Conservation (phyloP, 352 stramenopile genomes). For the Lagenidium sp. region DNA sequence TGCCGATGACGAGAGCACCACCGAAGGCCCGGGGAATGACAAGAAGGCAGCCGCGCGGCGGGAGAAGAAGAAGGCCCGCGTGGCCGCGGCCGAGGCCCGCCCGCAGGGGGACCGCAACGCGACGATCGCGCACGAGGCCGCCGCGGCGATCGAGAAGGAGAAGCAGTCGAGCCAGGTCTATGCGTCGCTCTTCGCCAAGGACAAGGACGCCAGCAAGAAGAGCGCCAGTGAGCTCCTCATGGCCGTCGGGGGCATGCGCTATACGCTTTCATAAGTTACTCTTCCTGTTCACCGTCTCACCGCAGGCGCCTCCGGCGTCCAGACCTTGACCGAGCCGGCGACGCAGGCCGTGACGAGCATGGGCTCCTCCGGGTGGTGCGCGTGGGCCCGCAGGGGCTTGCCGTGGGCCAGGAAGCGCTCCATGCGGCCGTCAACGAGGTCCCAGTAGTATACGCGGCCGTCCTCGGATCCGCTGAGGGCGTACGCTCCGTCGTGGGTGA, state of each 20-base stretch:
- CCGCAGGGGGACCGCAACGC: neutral
- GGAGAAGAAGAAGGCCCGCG: conserved; percentile 5
- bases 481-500: conserved; percentile 53
- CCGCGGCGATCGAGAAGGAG: conserved; percentile 46
- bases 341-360: conserved; percentile 59
- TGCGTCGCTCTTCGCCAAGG: conserved; percentile 68
- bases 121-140: conserved; percentile 41
- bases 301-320: conserved; percentile 8
- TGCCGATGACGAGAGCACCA: too few species aligned
- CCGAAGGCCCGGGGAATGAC: conserved; percentile 1
- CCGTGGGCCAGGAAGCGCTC: conserved; percentile 45
- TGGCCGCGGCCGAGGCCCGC: neutral
- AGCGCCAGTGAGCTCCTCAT: conserved; percentile 81
- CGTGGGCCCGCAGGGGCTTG: conserved; percentile 52
- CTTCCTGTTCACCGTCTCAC: neutral
- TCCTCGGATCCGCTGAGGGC: conserved; percentile 75
- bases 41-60: conserved; percentile 11
- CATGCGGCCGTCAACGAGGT: conserved; percentile 31
- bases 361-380: conserved; percentile 43
- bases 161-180: conserved; percentile 76
- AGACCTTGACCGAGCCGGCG: conserved; percentile 69
- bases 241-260: conserved; percentile 74
- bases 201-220: conserved; percentile 47
- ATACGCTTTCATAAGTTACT: conserved; percentile 58
- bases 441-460: conserved; percentile 53